A percentile compares a stretch with the other conserved stretches of the same genome.
phyloP scores from a whole-genome alignment of 2,329 filamentous ascomycete genomes.

The Zymoseptoria passerinii region DNA sequence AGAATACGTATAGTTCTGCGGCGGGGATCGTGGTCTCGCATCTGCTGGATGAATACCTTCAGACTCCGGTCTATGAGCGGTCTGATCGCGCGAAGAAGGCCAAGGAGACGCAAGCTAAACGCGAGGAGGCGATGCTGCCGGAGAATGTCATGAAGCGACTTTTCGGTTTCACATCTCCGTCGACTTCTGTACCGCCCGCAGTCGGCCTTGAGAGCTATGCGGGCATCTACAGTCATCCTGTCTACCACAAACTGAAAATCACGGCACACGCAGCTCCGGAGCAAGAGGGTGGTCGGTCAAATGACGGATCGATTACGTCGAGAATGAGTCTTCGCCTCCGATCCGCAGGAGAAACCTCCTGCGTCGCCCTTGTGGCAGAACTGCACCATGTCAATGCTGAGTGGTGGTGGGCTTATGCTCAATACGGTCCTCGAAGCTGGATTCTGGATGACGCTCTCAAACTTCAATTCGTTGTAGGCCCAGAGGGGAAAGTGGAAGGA shows the following conservation, averaged over 20 bases:
- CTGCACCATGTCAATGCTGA: slow-evolving; percentile 9
- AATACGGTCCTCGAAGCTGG: slow-evolving; percentile 4
- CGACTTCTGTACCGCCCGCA: neutral
- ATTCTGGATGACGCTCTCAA: slow-evolving; percentile 8
- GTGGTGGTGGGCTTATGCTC: slow-evolving; percentile 8
- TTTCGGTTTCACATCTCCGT: neutral
- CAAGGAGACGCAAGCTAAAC: neutral
- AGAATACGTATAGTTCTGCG: slow-evolving; percentile 13
- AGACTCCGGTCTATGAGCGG: slow-evolving; percentile 1
- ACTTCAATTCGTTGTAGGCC: slow-evolving; percentile 5
- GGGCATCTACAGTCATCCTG: slow-evolving; percentile 8
- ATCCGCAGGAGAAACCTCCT: neutral
- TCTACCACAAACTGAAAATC: slow-evolving; percentile 3
- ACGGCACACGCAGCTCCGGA: neutral
- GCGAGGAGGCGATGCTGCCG: slow-evolving; percentile 1
- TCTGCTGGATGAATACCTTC: slow-evolving; percentile 5
- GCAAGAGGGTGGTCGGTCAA: neutral
- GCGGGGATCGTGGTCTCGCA: slow-evolving; percentile 4
- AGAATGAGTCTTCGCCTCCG: slow-evolving; percentile 2
- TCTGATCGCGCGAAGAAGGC: slow-evolving; percentile 1
- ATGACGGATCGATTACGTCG: neutral
- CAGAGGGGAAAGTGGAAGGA: slow-evolving; percentile 6
- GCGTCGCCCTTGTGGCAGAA: neutral
- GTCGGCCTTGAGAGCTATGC: slow-evolving; percentile 1
- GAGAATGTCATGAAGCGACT: slow-evolving; percentile 4